Conservation (phyloP, 2,329 filamentous ascomycete genomes). For the Sclerotiophoma versabilis region DNA sequence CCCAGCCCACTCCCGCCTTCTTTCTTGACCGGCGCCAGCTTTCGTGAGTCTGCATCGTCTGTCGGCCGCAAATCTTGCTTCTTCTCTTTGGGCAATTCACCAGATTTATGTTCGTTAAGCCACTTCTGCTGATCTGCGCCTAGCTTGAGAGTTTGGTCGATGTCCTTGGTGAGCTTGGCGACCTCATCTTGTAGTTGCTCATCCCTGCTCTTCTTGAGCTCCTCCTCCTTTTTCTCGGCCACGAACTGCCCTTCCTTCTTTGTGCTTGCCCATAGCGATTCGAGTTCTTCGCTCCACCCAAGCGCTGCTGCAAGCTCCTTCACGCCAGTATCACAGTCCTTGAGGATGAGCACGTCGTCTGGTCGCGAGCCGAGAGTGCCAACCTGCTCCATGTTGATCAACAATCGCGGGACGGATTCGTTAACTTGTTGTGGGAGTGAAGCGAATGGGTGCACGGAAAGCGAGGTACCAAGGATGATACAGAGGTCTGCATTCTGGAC, state of each 20-base stretch:
- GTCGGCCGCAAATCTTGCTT: background rate
- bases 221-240: constrained; percentile 49
- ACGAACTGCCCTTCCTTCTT: constrained; percentile 56
- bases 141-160: constrained; percentile 61
- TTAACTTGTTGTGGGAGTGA: constrained; percentile 72
- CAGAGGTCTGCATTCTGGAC: constrained; percentile 71
- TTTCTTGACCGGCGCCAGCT: background rate
- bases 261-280: constrained; percentile 73
- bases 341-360: constrained; percentile 86
- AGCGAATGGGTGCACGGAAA: constrained; percentile 89
- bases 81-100: constrained; percentile 20
- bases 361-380: constrained; percentile 77
- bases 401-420: constrained; percentile 72
- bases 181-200: constrained; percentile 65
- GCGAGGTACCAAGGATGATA: constrained; percentile 87
- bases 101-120: constrained; percentile 42
- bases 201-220: constrained; percentile 57
- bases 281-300: constrained; percentile 86
- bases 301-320: constrained; percentile 78
- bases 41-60: background rate
- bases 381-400: constrained; percentile 87
- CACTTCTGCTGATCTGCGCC: constrained; percentile 41
- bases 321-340: constrained; percentile 83
- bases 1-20: background rate
- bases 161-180: constrained; percentile 63